Percentiles rank a stretch among this genome's conserved stretches.
Evolutionary conservation across 225 moss, liverwort and hornwort species (phyloP).

Genomic region (Marchantia paleacea): DNA sequence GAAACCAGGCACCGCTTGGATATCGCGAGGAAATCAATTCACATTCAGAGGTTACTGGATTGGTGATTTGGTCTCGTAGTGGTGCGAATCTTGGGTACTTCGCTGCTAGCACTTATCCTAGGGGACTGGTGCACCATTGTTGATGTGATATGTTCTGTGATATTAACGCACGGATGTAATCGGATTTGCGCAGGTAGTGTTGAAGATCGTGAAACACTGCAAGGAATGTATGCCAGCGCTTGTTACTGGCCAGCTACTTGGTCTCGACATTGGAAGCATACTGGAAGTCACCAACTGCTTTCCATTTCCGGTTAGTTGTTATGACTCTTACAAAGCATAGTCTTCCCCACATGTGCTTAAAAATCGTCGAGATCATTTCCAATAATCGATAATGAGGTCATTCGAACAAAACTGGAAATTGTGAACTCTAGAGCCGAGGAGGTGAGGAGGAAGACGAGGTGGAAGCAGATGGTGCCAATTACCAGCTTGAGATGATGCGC

Average conservation of each 20-base stretch:
- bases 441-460: conserved; percentile 98
- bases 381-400: background rate
- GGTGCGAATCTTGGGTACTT: too few relatives aligned
- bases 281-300: conserved; percentile 99
- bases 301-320: conserved; percentile 75
- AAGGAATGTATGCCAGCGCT: conserved; percentile 95
- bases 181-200: conserved; percentile 51
- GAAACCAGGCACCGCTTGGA: too few relatives aligned
- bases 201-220: conserved; percentile 98
- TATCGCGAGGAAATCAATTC: too few relatives aligned
- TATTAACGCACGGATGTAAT: background rate
- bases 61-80: too few relatives aligned
- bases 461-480: conserved; percentile 95
- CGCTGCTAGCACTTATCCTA: too few relatives aligned
- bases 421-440: conserved; percentile 69
- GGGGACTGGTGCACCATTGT: too few relatives aligned
- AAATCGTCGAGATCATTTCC: background rate
- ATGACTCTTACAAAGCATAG: background rate
- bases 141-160: background rate
- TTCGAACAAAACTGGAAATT: background rate
- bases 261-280: conserved; percentile 89
- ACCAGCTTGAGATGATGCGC: conserved; percentile 99
- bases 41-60: too few relatives aligned
- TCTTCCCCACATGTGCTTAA: background rate
- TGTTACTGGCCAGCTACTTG: conserved; percentile 94